Evolutionary conservation across 2,329 filamentous ascomycete genomes (phyloP).

Genomic region (Beauveria rudraprayagi): DNA sequence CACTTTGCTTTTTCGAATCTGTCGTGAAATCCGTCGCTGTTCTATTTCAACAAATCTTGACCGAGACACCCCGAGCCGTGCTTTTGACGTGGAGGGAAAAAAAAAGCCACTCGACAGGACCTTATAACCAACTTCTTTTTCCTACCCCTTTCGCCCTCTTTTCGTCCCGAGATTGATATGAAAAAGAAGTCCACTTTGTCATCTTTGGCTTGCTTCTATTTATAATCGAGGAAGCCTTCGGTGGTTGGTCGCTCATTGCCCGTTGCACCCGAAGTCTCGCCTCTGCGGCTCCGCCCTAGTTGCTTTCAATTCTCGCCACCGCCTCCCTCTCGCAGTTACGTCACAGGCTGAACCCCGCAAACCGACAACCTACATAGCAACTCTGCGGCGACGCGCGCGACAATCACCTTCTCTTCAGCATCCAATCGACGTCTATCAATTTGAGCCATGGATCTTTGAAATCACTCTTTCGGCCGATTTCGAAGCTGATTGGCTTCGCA

Average conservation of each 20-base stretch:
- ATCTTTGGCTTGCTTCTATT: not conserved
- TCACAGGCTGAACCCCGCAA: constrained; percentile 9
- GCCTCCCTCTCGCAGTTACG: constrained; percentile 5
- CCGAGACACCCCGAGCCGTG: not conserved
- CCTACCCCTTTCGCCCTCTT: not conserved
- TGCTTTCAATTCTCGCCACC: constrained; percentile 2
- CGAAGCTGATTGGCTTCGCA: constrained; percentile 3
- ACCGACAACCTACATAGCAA: constrained; percentile 2
- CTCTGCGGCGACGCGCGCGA: not conserved
- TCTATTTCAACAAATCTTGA: not conserved
- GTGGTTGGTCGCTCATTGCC: not conserved
- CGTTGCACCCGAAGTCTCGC: not conserved
- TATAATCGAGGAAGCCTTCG: not conserved
- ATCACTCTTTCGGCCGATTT: not conserved
- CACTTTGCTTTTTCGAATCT: not conserved
- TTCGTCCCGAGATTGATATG: not conserved
- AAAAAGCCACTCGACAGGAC: constrained; percentile 1
- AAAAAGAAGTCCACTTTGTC: not conserved
- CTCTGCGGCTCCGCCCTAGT: constrained; percentile 4
- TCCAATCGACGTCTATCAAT: not conserved
- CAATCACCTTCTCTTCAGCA: not conserved
- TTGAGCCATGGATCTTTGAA: constrained; percentile 6
- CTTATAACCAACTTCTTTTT: not conserved
- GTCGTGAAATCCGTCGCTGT: not conserved
- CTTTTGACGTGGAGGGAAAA: not conserved